Evolutionary conservation across 306 rosid species (phyloP).

Genomic region (Urtica urens): DNA sequence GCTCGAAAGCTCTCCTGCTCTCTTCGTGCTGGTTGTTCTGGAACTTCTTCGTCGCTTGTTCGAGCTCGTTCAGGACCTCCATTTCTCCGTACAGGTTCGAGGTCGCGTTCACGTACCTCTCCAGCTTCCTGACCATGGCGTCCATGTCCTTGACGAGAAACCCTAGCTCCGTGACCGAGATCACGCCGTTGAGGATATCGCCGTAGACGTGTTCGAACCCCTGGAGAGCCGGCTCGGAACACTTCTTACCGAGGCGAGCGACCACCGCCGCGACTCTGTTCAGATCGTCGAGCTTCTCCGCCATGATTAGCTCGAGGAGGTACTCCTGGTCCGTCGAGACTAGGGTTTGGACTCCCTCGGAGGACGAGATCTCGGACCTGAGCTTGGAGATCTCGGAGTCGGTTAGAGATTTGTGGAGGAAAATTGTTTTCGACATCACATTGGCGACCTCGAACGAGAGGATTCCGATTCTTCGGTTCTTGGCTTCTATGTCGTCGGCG

Average conservation of each 20-base stretch:
- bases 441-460: conserved; percentile 96
- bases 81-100: conserved; percentile 61
- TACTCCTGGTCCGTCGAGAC: conserved; percentile 65
- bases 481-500: conserved; percentile 13
- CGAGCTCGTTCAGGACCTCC: conserved; percentile 88
- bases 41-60: conserved; percentile 68
- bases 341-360: conserved; percentile 52
- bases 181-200: conserved; percentile 63
- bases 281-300: conserved; percentile 83
- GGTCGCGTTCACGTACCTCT: conserved; percentile 73
- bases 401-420: conserved; percentile 60
- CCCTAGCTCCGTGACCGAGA: conserved; percentile 75
- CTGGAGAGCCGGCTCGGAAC: conserved; percentile 69
- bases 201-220: conserved; percentile 94
- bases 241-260: conserved; percentile 77
- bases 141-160: conserved; percentile 94
- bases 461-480: conserved; percentile 40
- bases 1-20: conserved; percentile 59
- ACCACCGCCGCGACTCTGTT: conserved; percentile 73
- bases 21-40: conserved; percentile 78
- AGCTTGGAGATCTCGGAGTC: conserved; percentile 75
- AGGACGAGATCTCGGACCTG: conserved; percentile 62
- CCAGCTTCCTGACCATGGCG: conserved; percentile 90
- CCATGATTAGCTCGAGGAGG: conserved; percentile 69
- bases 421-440: conserved; percentile 70